Base-by-base conservation (phyloP, 1,284 basidiomycete species). In the Pterulicium gracile region DNA sequence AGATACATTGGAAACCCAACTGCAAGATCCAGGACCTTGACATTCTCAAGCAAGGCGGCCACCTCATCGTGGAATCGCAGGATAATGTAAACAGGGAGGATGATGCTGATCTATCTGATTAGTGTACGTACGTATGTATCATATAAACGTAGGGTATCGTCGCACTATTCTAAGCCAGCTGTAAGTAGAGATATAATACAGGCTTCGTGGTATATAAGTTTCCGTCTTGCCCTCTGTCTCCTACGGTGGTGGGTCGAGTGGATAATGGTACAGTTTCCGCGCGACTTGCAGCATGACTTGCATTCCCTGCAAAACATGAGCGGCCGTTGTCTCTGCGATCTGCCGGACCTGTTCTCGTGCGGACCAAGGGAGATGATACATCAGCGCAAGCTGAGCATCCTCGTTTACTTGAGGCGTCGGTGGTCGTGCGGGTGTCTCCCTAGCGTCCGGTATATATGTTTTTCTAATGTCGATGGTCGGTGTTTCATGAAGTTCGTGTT, bases 31-130 rank as follows among this genome's bases (percentile, higher is more conserved):
- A 61, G 1, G 71, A 73, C 10, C 64, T 86, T 3, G 64, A 70
- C 2, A 72, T 66, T 12, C 60, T 90, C 44, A 70, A 66, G 50
- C 76, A 74, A 18, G 84, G 76, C 41, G 75, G 74, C 3, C 82
- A 75, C 12, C 85, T 85, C 55, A 63, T 90, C 3, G 77, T 88
- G 2, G 78, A 39, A 17, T 17, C 19, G 15, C 36, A 39, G n/a
- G 36, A 5, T 17, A 18, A 39, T 39, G 36, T 17, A 39, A 39
- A 39, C 7, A 7, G 5, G 15, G 36, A 39, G 5, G 36, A 39
- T 7, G 36, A 17, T 7, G 23, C 15, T 19, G 19, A 14, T 21
- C 7, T 24, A 7, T 43, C 20, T 20, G 42, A 24, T 43, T 22
- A 43, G 19, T 20, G 12, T 34, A 34, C 12, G 27, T 12, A n/a